Evolutionary conservation across 2,329 filamentous ascomycete genomes (phyloP).

Genomic region (Aspergillus sp.): DNA sequence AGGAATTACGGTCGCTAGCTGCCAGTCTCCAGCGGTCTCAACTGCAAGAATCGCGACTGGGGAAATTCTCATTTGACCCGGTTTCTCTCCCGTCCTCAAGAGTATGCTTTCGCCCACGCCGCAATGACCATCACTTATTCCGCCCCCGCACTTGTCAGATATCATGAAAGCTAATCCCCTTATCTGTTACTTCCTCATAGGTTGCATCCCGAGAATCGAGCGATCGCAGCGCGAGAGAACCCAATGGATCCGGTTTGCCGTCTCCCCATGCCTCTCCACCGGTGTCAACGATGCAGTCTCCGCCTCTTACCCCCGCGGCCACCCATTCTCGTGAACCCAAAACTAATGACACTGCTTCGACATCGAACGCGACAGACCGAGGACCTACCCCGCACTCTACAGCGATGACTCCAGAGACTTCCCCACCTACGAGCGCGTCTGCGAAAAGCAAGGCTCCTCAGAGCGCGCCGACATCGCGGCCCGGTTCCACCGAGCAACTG

Average conservation of each 20-base stretch:
- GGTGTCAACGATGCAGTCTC: constrained; percentile 74
- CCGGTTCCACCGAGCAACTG: constrained; percentile 41
- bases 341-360: constrained; percentile 32
- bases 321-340: constrained; percentile 61
- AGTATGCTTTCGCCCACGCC: constrained; percentile 24
- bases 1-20: constrained; percentile 70
- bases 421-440: constrained; percentile 45
- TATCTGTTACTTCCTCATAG: constrained; percentile 22
- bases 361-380: constrained; percentile 33
- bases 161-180: constrained; percentile 8
- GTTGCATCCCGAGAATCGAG: constrained; percentile 57
- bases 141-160: constrained; percentile 4
- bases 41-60: constrained; percentile 79
- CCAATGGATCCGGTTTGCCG: constrained; percentile 62
- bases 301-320: constrained; percentile 82
- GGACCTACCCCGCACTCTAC: constrained; percentile 30
- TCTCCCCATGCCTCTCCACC: constrained; percentile 69
- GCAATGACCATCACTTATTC: not conserved
- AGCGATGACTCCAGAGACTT: constrained; percentile 55
- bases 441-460: constrained; percentile 29
- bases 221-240: constrained; percentile 56
- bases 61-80: constrained; percentile 85
- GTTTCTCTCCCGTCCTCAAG: constrained; percentile 71
- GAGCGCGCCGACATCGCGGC: constrained; percentile 40
- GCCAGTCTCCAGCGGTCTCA: constrained; percentile 70